A percentile compares a stretch with the other conserved stretches of the same genome.
Evolutionary conservation across 108 stramenopile species (phyloP).

Genomic region (Fragilaria radians): DNA sequence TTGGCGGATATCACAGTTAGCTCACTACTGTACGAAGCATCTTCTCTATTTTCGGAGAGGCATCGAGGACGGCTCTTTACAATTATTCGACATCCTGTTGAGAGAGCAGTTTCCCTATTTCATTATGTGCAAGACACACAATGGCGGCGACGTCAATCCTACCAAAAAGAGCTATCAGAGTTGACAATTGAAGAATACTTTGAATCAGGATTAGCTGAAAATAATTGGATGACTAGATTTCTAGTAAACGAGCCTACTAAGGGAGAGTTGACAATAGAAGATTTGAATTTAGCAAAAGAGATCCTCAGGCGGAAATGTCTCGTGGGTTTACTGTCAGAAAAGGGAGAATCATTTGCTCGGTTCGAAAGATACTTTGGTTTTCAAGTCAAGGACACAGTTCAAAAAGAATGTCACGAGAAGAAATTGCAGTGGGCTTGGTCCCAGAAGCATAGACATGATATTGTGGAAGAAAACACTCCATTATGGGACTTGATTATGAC

Average conservation of each 20-base stretch:
- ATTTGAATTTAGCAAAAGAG: slow-evolving; percentile 31
- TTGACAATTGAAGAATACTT: slow-evolving; percentile 23
- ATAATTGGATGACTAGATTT: slow-evolving; percentile 32
- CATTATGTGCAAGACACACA: slow-evolving; percentile 45
- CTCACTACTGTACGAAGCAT: slow-evolving; percentile 25
- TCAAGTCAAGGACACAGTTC: slow-evolving; percentile 14
- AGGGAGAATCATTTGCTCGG: slow-evolving; percentile 30
- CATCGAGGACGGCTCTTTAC: slow-evolving; percentile 22
- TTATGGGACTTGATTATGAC: slow-evolving; percentile 26
- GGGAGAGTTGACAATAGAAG: slow-evolving; percentile 16
- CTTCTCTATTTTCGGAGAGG: slow-evolving; percentile 16
- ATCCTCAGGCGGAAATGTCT: slow-evolving; percentile 33
- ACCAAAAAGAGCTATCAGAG: slow-evolving; percentile 6
- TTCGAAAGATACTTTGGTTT: slow-evolving; percentile 33
- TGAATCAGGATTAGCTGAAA: slow-evolving; percentile 12
- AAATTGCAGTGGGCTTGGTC: slow-evolving; percentile 40
- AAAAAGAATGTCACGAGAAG: slow-evolving; percentile 29
- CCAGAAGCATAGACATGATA: slow-evolving; percentile 31
- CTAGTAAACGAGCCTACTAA: slow-evolving; percentile 23
- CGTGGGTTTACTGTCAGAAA: slow-evolving; percentile 31
- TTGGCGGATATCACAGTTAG: slow-evolving; percentile 34
- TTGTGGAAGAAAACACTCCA: slow-evolving; percentile 23
- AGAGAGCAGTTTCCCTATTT: slow-evolving; percentile 35
- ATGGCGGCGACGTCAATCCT: slow-evolving; percentile 3
- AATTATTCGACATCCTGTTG: slow-evolving; percentile 46